Base-by-base conservation (phyloP, 1,284 basidiomycete genomes). In the Porogramme epimiltina region DNA sequence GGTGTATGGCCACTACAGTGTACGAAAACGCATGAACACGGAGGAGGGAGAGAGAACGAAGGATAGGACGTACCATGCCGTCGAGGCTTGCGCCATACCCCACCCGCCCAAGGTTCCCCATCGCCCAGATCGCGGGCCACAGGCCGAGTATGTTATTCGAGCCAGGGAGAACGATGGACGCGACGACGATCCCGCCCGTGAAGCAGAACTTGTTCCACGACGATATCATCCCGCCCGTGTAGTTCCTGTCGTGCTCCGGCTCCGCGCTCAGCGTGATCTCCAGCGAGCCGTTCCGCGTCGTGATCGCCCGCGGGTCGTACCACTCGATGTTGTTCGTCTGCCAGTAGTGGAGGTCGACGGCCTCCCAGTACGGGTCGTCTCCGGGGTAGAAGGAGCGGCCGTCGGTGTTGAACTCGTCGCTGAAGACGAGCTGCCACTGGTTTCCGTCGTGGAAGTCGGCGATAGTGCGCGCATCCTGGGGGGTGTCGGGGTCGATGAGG, bases 131-230 rank as follows among this genome's bases (percentile, higher is more conserved):
- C 25, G 74, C 77, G 33, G 78, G 79, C 77, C 77, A 82, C 51
- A 81, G 68, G 46, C 84, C 84, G 28, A 57, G 40, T 39, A 79
- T 57, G 46, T 75, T 76, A 62, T 79, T 83, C 15, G 72, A 70
- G 1, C 95, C 95, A 0, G 95, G 95, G 13, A 98, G 73, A 13
- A 80, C 81, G n/a, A 94, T 84, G 5, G 80, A 78, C 4, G 80
- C 78, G 61, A 87, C 80, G 41, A 93, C 71, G 53, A 91, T 73
- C 19, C 91, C 91, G 31, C 92, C 92, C 2, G 89, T 93, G 72
- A 98, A 98, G 71, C 95, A 98, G 62, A 97, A 90, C 69, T 97
- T 93, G 68, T 93, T 93, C 91, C 91, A 93, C 18, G 79, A 79
- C 25, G 84, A 73, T 62, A 92, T 70, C 75, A 85, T 74, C 1